A percentile compares a stretch with the other conserved stretches of the same genome.
Conservation (phyloP, 108 stramenopile genomes). For the Cyclotella choctawhatcheeana region DNA sequence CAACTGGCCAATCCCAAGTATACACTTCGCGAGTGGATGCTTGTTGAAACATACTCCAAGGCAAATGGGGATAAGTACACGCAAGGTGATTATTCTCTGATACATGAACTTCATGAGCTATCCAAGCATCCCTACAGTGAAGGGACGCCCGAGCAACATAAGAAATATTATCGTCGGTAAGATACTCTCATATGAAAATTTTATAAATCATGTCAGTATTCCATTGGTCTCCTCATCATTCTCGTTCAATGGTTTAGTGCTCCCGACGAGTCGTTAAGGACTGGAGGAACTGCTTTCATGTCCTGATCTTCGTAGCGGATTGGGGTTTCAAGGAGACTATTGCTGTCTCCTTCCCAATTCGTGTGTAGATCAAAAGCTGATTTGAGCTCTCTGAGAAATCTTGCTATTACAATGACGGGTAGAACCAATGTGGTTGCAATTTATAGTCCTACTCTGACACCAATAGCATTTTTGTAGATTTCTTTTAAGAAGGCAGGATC, state of each 20-base stretch:
- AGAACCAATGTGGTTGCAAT: too few relatives aligned
- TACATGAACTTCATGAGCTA: constrained; percentile 71
- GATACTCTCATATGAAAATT: too few relatives aligned
- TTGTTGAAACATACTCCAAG: constrained; percentile 84
- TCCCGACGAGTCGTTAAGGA: constrained; percentile 62
- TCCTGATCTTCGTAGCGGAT: constrained; percentile 78
- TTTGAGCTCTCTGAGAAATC: too few relatives aligned
- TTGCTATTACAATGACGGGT: constrained; percentile 12
- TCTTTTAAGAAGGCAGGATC: not conserved
- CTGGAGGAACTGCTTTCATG: constrained; percentile 90
- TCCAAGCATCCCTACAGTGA: constrained; percentile 78
- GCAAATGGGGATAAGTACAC: constrained; percentile 54
- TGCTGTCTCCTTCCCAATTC: too few relatives aligned
- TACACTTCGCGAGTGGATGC: constrained; percentile 86
- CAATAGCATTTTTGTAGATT: not conserved
- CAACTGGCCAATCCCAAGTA: constrained; percentile 75
- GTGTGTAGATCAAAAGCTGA: not conserved
- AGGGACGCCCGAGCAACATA: constrained; percentile 58
- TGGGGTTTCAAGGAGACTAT: constrained; percentile 13
- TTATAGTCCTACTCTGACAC: not conserved
- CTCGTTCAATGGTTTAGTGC: too few relatives aligned
- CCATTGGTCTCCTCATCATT: too few relatives aligned
- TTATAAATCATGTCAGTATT: too few relatives aligned
- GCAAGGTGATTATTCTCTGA: constrained; percentile 60
- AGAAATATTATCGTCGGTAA: constrained; percentile 72